Percentiles rank a stretch among this genome's conserved stretches.
Conservation (phyloP, 345 rosid species). For the Syzygium grande region DNA sequence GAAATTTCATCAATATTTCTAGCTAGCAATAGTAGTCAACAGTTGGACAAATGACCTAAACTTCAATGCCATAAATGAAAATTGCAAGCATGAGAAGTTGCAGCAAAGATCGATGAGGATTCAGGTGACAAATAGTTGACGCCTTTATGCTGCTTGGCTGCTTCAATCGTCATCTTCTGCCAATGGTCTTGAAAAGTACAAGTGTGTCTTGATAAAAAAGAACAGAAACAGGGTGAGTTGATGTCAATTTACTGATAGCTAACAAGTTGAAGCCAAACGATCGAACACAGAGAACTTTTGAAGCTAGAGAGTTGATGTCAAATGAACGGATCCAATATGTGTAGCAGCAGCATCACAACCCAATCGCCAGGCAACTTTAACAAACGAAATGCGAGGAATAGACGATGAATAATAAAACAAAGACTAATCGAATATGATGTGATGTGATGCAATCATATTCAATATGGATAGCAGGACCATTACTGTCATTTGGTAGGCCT, state of each 20-base stretch:
- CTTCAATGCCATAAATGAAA: neutral
- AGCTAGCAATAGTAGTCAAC: neutral
- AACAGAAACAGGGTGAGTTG: neutral
- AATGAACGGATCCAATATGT: neutral
- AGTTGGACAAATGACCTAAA: neutral
- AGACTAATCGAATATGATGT: fast-evolving
- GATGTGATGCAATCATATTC: fast-evolving
- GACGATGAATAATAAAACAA: neutral
- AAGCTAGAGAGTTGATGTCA: neutral
- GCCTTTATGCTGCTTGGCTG: neutral
- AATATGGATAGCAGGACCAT: too few relatives aligned
- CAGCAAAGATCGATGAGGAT: neutral
- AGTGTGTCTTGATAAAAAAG: neutral
- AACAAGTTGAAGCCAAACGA: neutral
- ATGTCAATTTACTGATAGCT: neutral
- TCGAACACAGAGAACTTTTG: neutral
- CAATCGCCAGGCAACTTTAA: neutral
- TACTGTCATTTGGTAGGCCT: neutral
- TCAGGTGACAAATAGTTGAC: neutral
- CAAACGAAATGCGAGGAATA: neutral
- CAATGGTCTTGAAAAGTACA: neutral
- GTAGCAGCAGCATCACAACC: neutral
- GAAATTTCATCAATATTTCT: neutral
- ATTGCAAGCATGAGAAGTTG: neutral
- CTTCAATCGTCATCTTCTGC: neutral